These are phyloP conservation scores for Arbutus unedo DNA, from an alignment of 148 eudicot genomes.

Conservation along the genomic window DNA sequence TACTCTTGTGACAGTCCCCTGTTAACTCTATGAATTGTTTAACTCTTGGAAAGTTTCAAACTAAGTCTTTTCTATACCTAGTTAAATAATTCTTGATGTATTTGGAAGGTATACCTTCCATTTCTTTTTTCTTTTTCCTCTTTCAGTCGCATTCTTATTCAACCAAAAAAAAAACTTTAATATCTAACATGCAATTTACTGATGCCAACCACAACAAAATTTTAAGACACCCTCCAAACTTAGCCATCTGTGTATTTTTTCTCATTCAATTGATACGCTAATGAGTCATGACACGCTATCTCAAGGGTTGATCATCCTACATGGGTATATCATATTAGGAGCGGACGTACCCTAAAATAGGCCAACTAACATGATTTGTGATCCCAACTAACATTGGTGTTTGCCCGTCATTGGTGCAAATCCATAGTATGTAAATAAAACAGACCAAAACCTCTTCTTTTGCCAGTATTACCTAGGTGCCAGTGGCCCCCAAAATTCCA, in stretches of 20 bases:
- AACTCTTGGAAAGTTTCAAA: too few relatives aligned
- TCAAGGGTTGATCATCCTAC: not conserved
- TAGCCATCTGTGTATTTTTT: not conserved
- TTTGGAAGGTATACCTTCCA: too few relatives aligned
- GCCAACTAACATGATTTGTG: not conserved
- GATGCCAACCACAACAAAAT: not conserved
- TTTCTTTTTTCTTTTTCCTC: too few relatives aligned
- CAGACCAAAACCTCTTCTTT: not conserved
- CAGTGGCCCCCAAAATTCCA: not conserved
- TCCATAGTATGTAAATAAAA: not conserved
- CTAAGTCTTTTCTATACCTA: too few relatives aligned
- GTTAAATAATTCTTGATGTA: too few relatives aligned
- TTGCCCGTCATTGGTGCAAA: not conserved
- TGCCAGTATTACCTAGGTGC: not conserved
- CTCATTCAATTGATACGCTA: not conserved
- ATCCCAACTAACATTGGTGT: not conserved
- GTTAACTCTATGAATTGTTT: too few relatives aligned
- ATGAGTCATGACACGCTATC: not conserved
- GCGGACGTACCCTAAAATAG: too few relatives aligned
- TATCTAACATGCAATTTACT: not conserved
- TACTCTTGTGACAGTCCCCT: too few relatives aligned
- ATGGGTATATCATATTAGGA: not conserved
- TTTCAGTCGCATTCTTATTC: too few relatives aligned
- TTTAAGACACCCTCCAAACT: not conserved
- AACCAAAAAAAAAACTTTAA: not conserved